Conservation (phyloP, 1,139 yeast species). For the Debaryomyces subglobosus region DNA sequence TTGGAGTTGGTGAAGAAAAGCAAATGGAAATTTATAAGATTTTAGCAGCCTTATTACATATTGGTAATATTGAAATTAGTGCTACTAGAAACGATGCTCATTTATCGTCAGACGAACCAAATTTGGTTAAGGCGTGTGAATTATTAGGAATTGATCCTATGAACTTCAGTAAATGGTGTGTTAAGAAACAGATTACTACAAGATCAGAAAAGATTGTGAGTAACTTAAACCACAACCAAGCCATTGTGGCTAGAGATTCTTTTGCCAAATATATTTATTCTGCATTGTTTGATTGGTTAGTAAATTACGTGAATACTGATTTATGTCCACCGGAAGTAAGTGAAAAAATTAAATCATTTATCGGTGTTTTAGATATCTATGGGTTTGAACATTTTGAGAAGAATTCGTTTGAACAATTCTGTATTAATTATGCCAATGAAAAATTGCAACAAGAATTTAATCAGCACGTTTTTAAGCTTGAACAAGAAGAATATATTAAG, state of each 20-base stretch:
- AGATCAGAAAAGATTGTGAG: constrained; percentile 90
- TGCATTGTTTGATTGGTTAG: constrained; percentile 94
- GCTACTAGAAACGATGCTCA: constrained; percentile 87
- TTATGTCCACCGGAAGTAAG: constrained; percentile 76
- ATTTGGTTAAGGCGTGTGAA: constrained; percentile 79
- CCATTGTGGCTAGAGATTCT: constrained; percentile 91
- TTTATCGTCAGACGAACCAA: constrained; percentile 84
- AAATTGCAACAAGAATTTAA: constrained; percentile 96
- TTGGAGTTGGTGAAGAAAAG: constrained; percentile 65
- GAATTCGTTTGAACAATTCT: constrained; percentile 95
- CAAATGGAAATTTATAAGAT: constrained; percentile 76
- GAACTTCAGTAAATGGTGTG: constrained; percentile 86
- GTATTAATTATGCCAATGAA: constrained; percentile 97
- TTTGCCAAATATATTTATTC: constrained; percentile 94
- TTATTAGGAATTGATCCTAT: constrained; percentile 79
- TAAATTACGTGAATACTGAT: constrained; percentile 76
- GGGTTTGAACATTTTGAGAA: constrained; percentile 96
- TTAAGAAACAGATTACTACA: constrained; percentile 91
- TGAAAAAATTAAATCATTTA: constrained; percentile 65
- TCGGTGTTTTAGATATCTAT: constrained; percentile 96
- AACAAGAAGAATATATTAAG: constrained; percentile 89
- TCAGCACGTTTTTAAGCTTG: constrained; percentile 95
- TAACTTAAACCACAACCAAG: constrained; percentile 81
- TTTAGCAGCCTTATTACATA: constrained; percentile 86
- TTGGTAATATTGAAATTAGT: constrained; percentile 89